Conservation (phyloP, 2,329 filamentous ascomycete species). For the Cryoendolithus antarcticus region DNA sequence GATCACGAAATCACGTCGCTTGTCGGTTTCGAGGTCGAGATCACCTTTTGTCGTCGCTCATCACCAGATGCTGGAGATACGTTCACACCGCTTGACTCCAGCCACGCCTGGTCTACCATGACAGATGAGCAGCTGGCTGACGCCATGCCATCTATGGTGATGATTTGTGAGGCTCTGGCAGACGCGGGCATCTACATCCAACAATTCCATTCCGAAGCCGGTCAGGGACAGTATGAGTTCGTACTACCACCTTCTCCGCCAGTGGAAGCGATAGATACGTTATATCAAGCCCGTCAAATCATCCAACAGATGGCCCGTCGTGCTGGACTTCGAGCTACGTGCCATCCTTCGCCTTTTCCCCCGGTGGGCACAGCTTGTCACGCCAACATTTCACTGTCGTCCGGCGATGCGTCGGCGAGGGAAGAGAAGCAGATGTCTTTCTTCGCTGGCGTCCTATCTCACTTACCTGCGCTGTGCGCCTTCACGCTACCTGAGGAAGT, state of each 20-base stretch:
- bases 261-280: slow-evolving; percentile 55
- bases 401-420: slow-evolving; percentile 1
- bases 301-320: slow-evolving; percentile 52
- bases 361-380: slow-evolving; percentile 55
- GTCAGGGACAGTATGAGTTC: slow-evolving; percentile 66
- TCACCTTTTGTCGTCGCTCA: slow-evolving; percentile 52
- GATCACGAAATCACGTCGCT: slow-evolving; percentile 46
- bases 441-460: slow-evolving; percentile 54
- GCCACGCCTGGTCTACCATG: slow-evolving; percentile 60
- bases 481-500: slow-evolving; percentile 54
- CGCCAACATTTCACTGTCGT: slow-evolving; percentile 46
- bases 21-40: slow-evolving; percentile 75
- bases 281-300: slow-evolving; percentile 59
- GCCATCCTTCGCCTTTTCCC: slow-evolving; percentile 59
- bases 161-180: slow-evolving; percentile 50
- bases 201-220: slow-evolving; percentile 63
- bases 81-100: slow-evolving; percentile 40
- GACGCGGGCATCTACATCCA: slow-evolving; percentile 54
- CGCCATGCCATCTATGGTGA: slow-evolving; percentile 48
- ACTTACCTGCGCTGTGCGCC: slow-evolving; percentile 54
- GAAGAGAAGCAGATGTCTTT: slow-evolving; percentile 48
- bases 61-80: slow-evolving; percentile 11
- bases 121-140: slow-evolving; percentile 48
- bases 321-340: slow-evolving; percentile 53
- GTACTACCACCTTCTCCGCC: slow-evolving; percentile 52